These are phyloP conservation scores for Helminthosporium solani DNA, from an alignment of 2,329 filamentous ascomycete species.

Conservation along the genomic window DNA sequence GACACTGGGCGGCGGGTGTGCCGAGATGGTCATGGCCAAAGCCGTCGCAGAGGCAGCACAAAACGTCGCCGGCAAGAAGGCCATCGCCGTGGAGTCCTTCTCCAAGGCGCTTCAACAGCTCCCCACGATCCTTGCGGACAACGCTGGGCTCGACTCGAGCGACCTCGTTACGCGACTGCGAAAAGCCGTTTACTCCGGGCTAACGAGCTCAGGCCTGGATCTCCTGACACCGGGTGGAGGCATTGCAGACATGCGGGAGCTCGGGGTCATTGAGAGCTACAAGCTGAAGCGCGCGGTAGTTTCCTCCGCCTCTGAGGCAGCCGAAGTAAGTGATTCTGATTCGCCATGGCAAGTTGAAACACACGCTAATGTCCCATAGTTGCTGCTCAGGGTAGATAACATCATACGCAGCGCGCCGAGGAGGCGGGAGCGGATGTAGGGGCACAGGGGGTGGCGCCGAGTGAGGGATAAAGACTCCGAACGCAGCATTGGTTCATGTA, in stretches of 20 bases:
- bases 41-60: conserved; percentile 92
- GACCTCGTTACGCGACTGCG: conserved; percentile 89
- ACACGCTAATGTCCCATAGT: conserved; percentile 51
- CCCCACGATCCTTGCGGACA: conserved; percentile 95
- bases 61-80: conserved; percentile 94
- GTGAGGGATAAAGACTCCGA: conserved; percentile 21
- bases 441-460: conserved; percentile 52
- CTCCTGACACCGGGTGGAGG: conserved; percentile 86
- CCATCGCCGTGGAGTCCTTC: conserved; percentile 88
- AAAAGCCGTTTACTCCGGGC: conserved; percentile 91
- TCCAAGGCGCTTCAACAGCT: conserved; percentile 86
- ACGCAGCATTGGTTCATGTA: no score
- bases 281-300: conserved; percentile 99
- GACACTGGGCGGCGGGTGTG: conserved; percentile 91
- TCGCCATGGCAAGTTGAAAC: conserved; percentile 7
- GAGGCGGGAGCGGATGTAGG: conserved; percentile 75
- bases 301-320: conserved; percentile 91
- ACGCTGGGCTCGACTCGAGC: conserved; percentile 92
- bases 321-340: conserved; percentile 67
- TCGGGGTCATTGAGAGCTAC: conserved; percentile 96
- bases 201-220: conserved; percentile 89
- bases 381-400: conserved; percentile 92
- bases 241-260: conserved; percentile 91
- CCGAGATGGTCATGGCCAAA: conserved; percentile 99
- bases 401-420: conserved; percentile 94